Evolutionary conservation across 2,329 filamentous ascomycete species (phyloP), one percentile per base, ranked within the genome.

Genomic region (Diaporthe australafricana): DNA sequence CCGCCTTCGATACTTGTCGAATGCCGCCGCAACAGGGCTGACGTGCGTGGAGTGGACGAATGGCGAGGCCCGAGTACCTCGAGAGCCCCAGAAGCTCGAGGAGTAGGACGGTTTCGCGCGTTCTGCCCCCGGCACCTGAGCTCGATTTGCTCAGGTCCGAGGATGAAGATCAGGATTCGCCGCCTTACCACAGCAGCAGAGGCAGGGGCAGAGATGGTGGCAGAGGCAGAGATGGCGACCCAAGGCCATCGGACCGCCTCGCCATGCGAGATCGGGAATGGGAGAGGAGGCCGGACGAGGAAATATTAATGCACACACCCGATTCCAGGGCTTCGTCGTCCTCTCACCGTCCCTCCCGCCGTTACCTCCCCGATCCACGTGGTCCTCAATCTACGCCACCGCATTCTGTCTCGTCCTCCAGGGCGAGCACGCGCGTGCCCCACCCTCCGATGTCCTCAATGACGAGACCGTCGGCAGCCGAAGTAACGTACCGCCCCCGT

Each of bases 111-210:
- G 73, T 75, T 70, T 65, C 73, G 55, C 71, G 73, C 68, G 76
- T 75, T 67, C 75, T 75, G 55, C 76, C 75, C 67, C 60, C 76
- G 48, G 75, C 72, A 32, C 70, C 70, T 60, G 72, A 75, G 56
- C 76, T 75, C 70, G 78, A 80, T 78, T 81, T 79, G 80, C 50
- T 75, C 66, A 65, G 72, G 69, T 74, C 71, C 63, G 71, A 77
- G 56, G 76, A 78, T 68, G 74, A 75, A 50, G 71, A 73, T 20
- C 72, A 74, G 53, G 76, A 74, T 71, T 75, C 77, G 60, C 75
- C 79, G 79, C 79, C 78, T 77, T 79, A 74, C 68, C 74, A 74
- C 71, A 76, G 73, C 72, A 77, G 77, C 74, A 73, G 72, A 76
- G 77, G 69, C 73, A 77, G 75, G 76, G 75, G 73, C 73, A 75